Evolutionary conservation across 345 rosid species (phyloP), one percentile per base, ranked within the genome.

Genomic region (Rhodamnia argentea): DNA sequence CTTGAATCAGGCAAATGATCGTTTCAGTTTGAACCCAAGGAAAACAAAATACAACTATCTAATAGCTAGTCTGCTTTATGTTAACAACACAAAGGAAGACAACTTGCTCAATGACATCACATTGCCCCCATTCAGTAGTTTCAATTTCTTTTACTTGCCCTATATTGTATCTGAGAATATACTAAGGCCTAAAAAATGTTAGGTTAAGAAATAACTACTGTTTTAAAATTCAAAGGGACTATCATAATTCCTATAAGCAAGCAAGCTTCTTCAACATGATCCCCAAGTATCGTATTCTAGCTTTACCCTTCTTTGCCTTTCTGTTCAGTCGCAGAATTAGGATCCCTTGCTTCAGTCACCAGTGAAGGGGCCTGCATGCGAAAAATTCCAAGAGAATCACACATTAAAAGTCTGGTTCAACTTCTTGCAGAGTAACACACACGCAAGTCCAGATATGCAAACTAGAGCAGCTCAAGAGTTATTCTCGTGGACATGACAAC

Each of bases 241-340:
- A 9, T 32, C 24, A 70, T 32, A 70, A 64, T 32, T 64, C 10
- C 76, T 64, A 74, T 29, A n/a, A 78, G 12, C 86, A 62, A 86
- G 85, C 27, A 84, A 82, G 44, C 60, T 82, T 24, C 76, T 64
- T 64, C 76, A 64, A 16, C 40, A 64, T 64, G 44, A 64, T 64
- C 76, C 3, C 44, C 3, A 5, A 20, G 11, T 70, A 64, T 32
- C 32, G 22, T 32, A 32, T 64, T 64, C 13, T 64, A 70, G 84
- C 54, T 84, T 90, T 94, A 97, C 99, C 98, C 92, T 89, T 90
- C 92, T 82, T 90, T 93, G 86, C 90, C 96, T 88, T 89, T 94
- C 37, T 84, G 89, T 14, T 89, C 89, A 44, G 90, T 85, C 24
- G 55, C 86, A 55, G 90, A 74, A 83, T 91, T 76, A 7, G 98